phyloP scores from a whole-genome alignment of 148 eudicot genomes.

The Diospyros kaki region DNA sequence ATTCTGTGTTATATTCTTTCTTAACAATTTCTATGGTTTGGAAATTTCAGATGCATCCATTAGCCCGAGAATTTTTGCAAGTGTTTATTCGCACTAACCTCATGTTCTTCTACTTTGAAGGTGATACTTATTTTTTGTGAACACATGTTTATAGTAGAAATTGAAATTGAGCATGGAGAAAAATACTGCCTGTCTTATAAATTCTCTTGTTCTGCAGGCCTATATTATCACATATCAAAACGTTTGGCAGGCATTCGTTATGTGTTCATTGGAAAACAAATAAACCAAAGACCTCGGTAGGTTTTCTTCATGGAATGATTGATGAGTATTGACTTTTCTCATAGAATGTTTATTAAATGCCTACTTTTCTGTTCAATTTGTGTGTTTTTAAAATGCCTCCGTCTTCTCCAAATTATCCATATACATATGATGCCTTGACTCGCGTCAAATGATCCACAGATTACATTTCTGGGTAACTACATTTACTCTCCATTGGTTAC shows the following conservation, averaged over 20 bases:
- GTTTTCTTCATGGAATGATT: not conserved
- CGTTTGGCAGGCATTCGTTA: constrained; percentile 95
- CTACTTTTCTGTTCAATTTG: not conserved
- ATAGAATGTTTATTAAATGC: not conserved
- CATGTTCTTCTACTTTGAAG: constrained; percentile 99
- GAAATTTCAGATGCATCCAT: constrained; percentile 66
- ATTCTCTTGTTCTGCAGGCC: constrained; percentile 45
- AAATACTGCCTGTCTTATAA: constrained; percentile 3
- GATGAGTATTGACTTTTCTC: not conserved
- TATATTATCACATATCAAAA: constrained; percentile 92
- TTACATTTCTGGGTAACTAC: not conserved
- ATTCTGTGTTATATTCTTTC: not conserved
- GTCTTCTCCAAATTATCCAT: not conserved
- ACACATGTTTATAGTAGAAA: not conserved
- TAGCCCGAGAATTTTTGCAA: constrained; percentile 71
- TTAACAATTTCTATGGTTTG: constrained; percentile 10
- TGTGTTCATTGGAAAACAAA: constrained; percentile 85
- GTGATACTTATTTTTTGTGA: constrained; percentile 28
- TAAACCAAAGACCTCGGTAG: constrained; percentile 93
- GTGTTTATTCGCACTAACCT: constrained; percentile 83
- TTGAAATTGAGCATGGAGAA: not conserved
- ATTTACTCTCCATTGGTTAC: not conserved
- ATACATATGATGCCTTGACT: not conserved
- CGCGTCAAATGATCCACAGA: not conserved
- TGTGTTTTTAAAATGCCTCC: not conserved